Conservation (phyloP, 2,329 filamentous ascomycete genomes). For the Cadophora gregata region DNA sequence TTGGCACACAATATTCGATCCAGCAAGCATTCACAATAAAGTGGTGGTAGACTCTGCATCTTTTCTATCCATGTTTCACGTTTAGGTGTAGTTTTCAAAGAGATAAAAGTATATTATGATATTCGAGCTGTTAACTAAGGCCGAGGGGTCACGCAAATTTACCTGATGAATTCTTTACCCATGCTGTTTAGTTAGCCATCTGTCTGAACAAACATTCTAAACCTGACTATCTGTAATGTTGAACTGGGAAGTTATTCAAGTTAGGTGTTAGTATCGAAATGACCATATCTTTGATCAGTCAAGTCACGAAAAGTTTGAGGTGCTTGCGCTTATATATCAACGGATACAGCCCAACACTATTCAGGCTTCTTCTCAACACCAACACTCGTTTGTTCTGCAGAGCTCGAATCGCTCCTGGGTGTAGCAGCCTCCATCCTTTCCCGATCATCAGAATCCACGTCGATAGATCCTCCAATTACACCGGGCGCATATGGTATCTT, state of each 20-base stretch:
- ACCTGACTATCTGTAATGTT: background rate
- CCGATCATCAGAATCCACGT: background rate
- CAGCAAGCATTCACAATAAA: too few relatives aligned
- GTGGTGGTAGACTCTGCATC: too few relatives aligned
- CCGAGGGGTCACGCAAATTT: background rate
- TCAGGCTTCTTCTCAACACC: background rate
- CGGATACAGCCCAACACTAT: background rate
- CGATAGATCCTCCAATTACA: background rate
- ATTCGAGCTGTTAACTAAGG: background rate
- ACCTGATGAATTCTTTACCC: background rate
- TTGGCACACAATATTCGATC: too few relatives aligned
- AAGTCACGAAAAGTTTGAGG: conserved; percentile 11
- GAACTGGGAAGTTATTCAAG: background rate
- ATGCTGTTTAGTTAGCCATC: background rate
- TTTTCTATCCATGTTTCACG: background rate
- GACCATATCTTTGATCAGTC: background rate
- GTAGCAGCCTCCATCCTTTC: conserved; percentile 7
- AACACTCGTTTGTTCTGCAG: background rate
- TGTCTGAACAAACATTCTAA: background rate
- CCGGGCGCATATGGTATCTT: conserved; percentile 17
- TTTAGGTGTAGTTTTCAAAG: background rate
- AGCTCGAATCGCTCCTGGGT: background rate
- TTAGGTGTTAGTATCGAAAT: background rate
- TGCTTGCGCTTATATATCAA: conserved; percentile 8
- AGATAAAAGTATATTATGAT: background rate